Percentiles rank a stretch among this genome's conserved stretches.
Evolutionary conservation across 2,329 filamentous ascomycete species (phyloP).

Genomic region (Calonectria ilicicola): DNA sequence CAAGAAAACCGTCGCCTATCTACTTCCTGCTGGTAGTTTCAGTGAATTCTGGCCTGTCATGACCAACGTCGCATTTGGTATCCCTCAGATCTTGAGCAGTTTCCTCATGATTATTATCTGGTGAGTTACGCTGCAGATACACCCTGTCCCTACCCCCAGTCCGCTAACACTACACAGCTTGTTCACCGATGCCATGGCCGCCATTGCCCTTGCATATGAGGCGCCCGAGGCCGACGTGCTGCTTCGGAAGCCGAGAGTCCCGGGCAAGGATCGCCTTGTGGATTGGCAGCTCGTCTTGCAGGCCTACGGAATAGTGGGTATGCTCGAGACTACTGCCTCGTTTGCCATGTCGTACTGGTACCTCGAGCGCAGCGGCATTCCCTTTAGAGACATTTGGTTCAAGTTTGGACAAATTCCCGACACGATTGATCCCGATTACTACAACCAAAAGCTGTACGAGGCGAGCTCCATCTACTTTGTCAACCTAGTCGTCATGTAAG

Average conservation of each 20-base stretch:
- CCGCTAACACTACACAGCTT: conserved; percentile 57
- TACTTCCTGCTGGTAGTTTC: conserved; percentile 80
- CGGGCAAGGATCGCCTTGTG: conserved; percentile 78
- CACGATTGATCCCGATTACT: conserved; percentile 65
- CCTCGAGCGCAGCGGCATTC: conserved; percentile 70
- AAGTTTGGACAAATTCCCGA: conserved; percentile 68
- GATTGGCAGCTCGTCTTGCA: conserved; percentile 80
- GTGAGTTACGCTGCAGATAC: conserved; percentile 44
- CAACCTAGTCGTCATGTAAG: conserved; percentile 79
- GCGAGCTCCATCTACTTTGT: conserved; percentile 84
- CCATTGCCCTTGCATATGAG: conserved; percentile 81
- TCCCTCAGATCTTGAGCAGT: conserved; percentile 78
- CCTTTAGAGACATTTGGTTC: conserved; percentile 76
- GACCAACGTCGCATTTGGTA: conserved; percentile 77
- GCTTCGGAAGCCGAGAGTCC: conserved; percentile 74
- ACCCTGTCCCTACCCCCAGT: background rate
- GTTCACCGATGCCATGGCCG: conserved; percentile 81
- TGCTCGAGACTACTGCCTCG: conserved; percentile 69
- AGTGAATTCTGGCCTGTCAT: conserved; percentile 82
- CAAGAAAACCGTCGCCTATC: conserved; percentile 78
- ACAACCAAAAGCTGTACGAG: conserved; percentile 67
- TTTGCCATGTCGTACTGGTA: conserved; percentile 78
- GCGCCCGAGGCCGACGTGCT: conserved; percentile 82
- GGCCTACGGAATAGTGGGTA: conserved; percentile 77
- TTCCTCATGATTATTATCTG: conserved; percentile 80